phyloP scores from a whole-genome alignment of 2,329 filamentous ascomycete species.

The Stagonosporopsis cucurbitacearum region DNA sequence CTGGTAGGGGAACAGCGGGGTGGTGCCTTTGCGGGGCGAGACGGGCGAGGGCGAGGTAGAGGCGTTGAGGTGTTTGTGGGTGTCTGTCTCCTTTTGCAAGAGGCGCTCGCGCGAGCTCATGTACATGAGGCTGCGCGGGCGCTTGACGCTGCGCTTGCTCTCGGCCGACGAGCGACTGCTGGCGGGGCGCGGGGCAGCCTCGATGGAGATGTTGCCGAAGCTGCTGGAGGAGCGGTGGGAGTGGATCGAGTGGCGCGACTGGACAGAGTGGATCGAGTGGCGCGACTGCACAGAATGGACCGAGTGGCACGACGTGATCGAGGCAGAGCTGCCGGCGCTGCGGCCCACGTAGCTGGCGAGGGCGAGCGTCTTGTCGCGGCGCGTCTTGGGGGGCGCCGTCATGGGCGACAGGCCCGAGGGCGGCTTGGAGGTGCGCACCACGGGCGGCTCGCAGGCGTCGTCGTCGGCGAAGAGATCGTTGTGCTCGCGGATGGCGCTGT shows the following conservation, averaged over 20 bases:
- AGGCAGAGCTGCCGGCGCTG: conserved; percentile 42
- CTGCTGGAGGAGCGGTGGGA: conserved; percentile 43
- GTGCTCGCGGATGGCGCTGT: conserved; percentile 58
- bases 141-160: conserved; percentile 45
- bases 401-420: conserved; percentile 76
- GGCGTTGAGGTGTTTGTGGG: conserved; percentile 60
- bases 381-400: conserved; percentile 62
- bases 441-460: conserved; percentile 69
- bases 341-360: conserved; percentile 66
- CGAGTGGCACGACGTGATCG: conserved; percentile 46
- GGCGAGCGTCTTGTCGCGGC: conserved; percentile 50
- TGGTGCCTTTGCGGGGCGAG: conserved; percentile 28
- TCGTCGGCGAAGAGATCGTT: conserved; percentile 61
- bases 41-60: conserved; percentile 33
- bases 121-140: conserved; percentile 69
- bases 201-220: conserved; percentile 52
- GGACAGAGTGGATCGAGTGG: conserved; percentile 42
- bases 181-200: conserved; percentile 36
- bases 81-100: conserved; percentile 66
- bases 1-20: conserved; percentile 41
- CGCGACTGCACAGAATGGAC: conserved; percentile 41
- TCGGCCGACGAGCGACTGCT: conserved; percentile 45
- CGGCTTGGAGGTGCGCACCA: conserved; percentile 81
- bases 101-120: conserved; percentile 75
- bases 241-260: conserved; percentile 35